Base-by-base conservation (phyloP, 345 rosid genomes). In the Turnera subulata region DNA sequence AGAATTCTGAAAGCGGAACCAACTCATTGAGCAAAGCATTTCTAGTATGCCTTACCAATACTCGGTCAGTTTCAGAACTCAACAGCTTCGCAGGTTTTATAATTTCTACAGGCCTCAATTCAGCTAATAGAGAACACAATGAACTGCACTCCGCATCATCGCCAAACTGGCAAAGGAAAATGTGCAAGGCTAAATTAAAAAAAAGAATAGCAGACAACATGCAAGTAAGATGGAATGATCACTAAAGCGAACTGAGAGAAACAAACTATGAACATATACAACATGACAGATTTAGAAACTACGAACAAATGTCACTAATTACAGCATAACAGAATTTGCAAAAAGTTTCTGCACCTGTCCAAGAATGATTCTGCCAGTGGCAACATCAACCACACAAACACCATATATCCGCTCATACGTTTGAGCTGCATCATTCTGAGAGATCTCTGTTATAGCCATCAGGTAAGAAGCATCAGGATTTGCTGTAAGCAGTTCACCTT, bases 381-480 rank as follows among this genome's bases (percentile, higher is more conserved):
- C 81, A 78, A 82, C 89, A 80, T 93, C 99, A 76, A 87, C 78
- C 63, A 80, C 75, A 65, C 99, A 93, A 35, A 93, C 78, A 50
- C 99, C 99, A 69, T 85, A 80, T 61, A 17, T 46, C 35, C 68
- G 81, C 53, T 78, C 78, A 53, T 63, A 70, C 62, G 59, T 68
- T 74, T 68, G 77, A 33, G 58, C 63, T 37, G 50, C 46, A 24
- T 54, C 52, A 53, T 56, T 65, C 60, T 62, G 75, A 61, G 57
- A 54, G 57, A 74, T 73, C 82, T 85, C 99, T 61, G 94, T 76
- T 76, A 93, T 63, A 15, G 96, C 79, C 96, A 93, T 82, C 39
- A 93, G 56, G 66, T 83, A 93, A 62, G 96, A 93, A 67, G 96
- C 85, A 62, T 93, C 90, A 15, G 99, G 96, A 80, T 87, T 84